Base-by-base conservation (phyloP, 2,329 filamentous ascomycete species). In the Endoconidiophora laricicola region DNA sequence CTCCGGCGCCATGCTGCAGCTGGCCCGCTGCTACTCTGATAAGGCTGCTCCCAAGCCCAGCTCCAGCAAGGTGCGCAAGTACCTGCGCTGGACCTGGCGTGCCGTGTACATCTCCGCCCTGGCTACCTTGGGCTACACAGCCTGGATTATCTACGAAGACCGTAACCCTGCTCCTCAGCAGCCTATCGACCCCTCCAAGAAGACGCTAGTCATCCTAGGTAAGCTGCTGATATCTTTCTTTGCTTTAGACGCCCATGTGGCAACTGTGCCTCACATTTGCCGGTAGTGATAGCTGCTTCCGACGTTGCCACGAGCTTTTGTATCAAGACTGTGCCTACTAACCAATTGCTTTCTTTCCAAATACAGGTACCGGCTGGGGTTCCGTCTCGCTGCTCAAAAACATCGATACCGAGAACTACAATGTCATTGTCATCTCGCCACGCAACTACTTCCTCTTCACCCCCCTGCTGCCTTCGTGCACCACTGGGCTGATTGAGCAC, bases 401-500 rank as follows among this genome's bases (percentile, higher is more conserved):
- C 65, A 84, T 98, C 67, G 88, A 98, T 63, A 95, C 90, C 55
- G 85, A 94, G 66, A 94, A 96, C 76, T 98, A 96, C 78, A 96
- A 98, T 66, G 90, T 96, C 66, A 68, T 96, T 63, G 87, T 98
- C 65, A 86, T 98, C 65, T 96, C 91, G 46, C 91, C 91, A 49
- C 86, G 91, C 64, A 98, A 98, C 72, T 98, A 94, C 78, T 98
- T 98, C 80, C 82, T 98, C 58, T 98, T 98, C 76, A 98, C 91
- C 26, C 91, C 91, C 54, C 79, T 98, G 53, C 78, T 98, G 55
- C 91, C 91, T 57, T 96, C 90, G 63, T 98, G 91, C 70, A 96
- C 91, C 48, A 95, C 90, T 57, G 91, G 91, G 60, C 83, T 86
- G 59, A 91, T 98, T 66, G 91, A 98, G 74, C 91, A 96, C 72